phyloP scores from a whole-genome alignment of 2,329 filamentous ascomycete genomes.

The Neonectria sp. region DNA sequence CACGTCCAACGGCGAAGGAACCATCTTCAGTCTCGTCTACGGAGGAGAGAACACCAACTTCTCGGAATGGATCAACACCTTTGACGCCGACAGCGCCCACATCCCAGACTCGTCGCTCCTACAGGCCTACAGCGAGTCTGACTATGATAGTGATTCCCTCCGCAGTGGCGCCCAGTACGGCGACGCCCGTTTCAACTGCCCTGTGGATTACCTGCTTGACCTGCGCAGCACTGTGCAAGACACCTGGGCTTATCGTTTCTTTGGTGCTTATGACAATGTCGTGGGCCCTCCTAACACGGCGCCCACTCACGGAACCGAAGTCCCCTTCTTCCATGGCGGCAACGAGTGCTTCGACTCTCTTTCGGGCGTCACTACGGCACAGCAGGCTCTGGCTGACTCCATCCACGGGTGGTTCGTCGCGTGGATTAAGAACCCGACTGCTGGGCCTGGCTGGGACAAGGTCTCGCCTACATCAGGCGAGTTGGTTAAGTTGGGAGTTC shows the following conservation, averaged over 20 bases:
- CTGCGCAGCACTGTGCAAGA: constrained; percentile 54
- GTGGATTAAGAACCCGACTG: constrained; percentile 61
- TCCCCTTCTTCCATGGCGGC: constrained; percentile 62
- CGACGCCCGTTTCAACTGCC: constrained; percentile 63
- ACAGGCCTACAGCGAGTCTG: constrained; percentile 42
- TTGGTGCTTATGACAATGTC: constrained; percentile 58
- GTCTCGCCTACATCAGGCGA: constrained; percentile 33
- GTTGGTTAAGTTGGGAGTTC: constrained; percentile 42
- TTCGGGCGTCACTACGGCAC: constrained; percentile 51
- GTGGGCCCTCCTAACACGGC: constrained; percentile 48
- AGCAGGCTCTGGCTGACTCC: constrained; percentile 59
- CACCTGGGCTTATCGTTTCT: constrained; percentile 62
- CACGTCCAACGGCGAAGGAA: constrained; percentile 55
- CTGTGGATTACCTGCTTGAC: constrained; percentile 57
- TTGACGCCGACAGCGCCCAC: constrained; percentile 42
- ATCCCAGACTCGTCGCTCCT: constrained; percentile 36
- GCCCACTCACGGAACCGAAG: constrained; percentile 50
- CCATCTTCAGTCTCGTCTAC: constrained; percentile 56
- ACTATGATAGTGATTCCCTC: constrained; percentile 55
- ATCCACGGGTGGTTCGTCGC: constrained; percentile 59
- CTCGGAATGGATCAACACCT: constrained; percentile 45
- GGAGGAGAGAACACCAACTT: constrained; percentile 49
- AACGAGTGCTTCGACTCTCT: constrained; percentile 58
- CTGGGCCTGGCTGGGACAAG: constrained; percentile 59
- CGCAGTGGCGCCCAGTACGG: constrained; percentile 61